Percentiles rank a stretch among this genome's conserved stretches.
Conservation (phyloP, 2,329 filamentous ascomycete genomes). For the Ceratocystis variospora region DNA sequence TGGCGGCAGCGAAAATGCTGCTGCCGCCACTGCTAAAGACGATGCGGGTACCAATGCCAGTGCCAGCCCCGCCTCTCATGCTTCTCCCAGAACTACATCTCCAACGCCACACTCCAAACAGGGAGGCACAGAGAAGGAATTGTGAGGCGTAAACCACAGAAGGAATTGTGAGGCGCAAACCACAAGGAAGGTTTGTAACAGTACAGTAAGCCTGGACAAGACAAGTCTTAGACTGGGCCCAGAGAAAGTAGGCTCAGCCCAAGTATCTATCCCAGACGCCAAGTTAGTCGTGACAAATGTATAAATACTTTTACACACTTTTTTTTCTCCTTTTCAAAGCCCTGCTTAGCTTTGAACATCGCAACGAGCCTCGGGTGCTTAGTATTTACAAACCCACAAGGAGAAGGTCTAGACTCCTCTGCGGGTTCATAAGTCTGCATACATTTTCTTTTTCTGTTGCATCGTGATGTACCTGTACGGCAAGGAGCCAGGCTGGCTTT, state of each 20-base stretch:
- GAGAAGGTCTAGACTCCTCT: too few relatives aligned
- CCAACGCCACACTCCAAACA: not conserved
- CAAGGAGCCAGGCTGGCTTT: not conserved
- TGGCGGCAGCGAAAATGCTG: not conserved
- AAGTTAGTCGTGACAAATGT: not conserved
- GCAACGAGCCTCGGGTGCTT: too few relatives aligned
- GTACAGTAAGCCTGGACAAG: too few relatives aligned
- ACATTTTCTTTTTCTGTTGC: not conserved
- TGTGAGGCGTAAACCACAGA: not conserved
- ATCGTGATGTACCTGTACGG: not conserved
- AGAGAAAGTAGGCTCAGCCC: too few relatives aligned
- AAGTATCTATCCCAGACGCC: too few relatives aligned
- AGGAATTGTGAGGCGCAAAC: not conserved
- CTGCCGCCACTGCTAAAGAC: not conserved
- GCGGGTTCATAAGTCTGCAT: too few relatives aligned
- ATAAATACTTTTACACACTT: not conserved
- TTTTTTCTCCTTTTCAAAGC: constrained; percentile 9
- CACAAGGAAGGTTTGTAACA: too few relatives aligned
- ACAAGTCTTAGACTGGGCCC: too few relatives aligned
- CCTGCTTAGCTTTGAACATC: not conserved
- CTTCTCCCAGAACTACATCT: constrained; percentile 2
- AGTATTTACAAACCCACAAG: too few relatives aligned
- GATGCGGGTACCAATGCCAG: not conserved
- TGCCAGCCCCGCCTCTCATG: not conserved
- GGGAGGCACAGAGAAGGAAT: not conserved